Conservation (phyloP, 352 stramenopile species). For the Phytophthora rubi region DNA sequence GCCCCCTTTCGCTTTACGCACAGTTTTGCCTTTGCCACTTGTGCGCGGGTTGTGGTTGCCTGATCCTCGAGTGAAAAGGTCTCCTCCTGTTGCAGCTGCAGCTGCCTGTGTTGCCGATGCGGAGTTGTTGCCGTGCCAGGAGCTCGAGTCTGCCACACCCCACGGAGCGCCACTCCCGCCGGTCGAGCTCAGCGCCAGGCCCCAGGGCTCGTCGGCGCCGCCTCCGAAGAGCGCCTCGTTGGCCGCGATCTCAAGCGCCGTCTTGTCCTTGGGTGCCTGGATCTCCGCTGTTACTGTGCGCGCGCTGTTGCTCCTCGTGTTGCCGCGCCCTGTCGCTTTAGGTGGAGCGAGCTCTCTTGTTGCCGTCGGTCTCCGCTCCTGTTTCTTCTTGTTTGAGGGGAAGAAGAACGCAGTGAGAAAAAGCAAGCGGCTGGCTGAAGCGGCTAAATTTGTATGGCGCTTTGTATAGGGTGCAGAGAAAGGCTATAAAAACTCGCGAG, state of each 20-base stretch:
- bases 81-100: slow-evolving; percentile 3
- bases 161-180: slow-evolving; percentile 25
- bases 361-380: slow-evolving; percentile 11
- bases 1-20: slow-evolving; percentile 21
- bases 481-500: slow-evolving; percentile 6
- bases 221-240: slow-evolving; percentile 51
- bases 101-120: slow-evolving; percentile 4
- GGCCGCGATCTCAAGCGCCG: slow-evolving; percentile 48
- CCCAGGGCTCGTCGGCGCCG: slow-evolving; percentile 44
- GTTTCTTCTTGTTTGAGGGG: slow-evolving; percentile 14
- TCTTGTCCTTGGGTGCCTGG: slow-evolving; percentile 28
- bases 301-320: slow-evolving; percentile 17
- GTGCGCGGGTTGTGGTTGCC: slow-evolving; percentile 26
- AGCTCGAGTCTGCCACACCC: slow-evolving; percentile 16
- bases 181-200: slow-evolving; percentile 23
- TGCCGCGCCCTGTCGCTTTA: slow-evolving; percentile 28
- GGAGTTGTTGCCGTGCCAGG: slow-evolving; percentile 10
- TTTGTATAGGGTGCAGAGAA: slow-evolving; percentile 20
- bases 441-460: slow-evolving; percentile 20
- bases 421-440: slow-evolving; percentile 20
- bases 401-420: slow-evolving; percentile 27
- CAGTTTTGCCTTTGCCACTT: slow-evolving; percentile 17
- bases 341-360: background rate
- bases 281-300: slow-evolving; percentile 12
- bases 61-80: slow-evolving; percentile 14